Conservation (phyloP, 2,329 filamentous ascomycete species). For the Fusarium subtropicale region DNA sequence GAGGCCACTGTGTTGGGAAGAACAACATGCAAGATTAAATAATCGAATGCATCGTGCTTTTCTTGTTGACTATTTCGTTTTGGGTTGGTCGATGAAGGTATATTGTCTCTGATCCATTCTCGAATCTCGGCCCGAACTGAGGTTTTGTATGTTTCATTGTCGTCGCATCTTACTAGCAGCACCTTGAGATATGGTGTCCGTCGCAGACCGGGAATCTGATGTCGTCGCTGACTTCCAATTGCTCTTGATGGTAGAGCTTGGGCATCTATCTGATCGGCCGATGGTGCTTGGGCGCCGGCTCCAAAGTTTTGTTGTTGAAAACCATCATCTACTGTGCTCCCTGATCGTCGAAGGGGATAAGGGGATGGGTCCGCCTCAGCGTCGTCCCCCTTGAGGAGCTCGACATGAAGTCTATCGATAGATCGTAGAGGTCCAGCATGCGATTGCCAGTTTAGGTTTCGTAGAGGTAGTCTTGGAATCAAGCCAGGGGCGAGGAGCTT, state of each 20-base stretch:
- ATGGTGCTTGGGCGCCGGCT: slow-evolving; percentile 52
- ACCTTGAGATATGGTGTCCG: slow-evolving; percentile 95
- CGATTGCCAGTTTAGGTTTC: slow-evolving; percentile 97
- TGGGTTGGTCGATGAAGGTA: slow-evolving; percentile 68
- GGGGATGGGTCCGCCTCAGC: slow-evolving; percentile 52
- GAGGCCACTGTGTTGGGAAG: slow-evolving; percentile 86
- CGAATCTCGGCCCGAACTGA: slow-evolving; percentile 81
- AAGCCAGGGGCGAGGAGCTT: slow-evolving; percentile 83
- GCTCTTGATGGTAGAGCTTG: slow-evolving; percentile 50
- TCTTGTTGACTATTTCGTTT: slow-evolving; percentile 75
- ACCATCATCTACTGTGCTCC: slow-evolving; percentile 64
- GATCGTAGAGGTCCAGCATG: slow-evolving; percentile 90
- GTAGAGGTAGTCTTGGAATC: slow-evolving; percentile 81
- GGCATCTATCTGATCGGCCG: slow-evolving; percentile 55
- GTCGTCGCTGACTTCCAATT: slow-evolving; percentile 68
- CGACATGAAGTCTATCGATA: slow-evolving; percentile 91
- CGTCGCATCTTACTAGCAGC: slow-evolving; percentile 90
- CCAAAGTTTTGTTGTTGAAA: slow-evolving; percentile 68
- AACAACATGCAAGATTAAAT: slow-evolving; percentile 93
- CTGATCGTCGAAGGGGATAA: slow-evolving; percentile 49
- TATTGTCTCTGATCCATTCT: slow-evolving; percentile 90
- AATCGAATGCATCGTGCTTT: slow-evolving; percentile 96
- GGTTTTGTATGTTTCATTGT: slow-evolving; percentile 92
- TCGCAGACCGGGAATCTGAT: slow-evolving; percentile 94
- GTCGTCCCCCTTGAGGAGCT: slow-evolving; percentile 76